phyloP scores from a whole-genome alignment of 495 filamentous ascomycete species.

The Chaetomium cochliodes region DNA sequence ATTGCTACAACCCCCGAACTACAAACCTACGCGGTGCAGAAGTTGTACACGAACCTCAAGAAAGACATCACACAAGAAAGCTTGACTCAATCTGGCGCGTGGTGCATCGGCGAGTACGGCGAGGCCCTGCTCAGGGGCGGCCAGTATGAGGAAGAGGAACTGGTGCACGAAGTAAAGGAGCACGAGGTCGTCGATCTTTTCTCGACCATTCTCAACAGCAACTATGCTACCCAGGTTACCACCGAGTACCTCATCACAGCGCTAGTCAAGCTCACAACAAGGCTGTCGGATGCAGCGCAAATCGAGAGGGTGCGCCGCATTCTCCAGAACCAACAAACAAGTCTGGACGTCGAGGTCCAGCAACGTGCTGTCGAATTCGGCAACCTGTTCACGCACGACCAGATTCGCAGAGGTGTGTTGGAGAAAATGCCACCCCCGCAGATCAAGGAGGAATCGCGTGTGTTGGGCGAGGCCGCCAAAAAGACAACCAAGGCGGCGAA shows the following conservation, averaged over 20 bases:
- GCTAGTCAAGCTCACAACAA: constrained; percentile 90
- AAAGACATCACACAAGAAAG: constrained; percentile 97
- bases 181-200: constrained; percentile 90
- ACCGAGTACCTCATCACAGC: constrained; percentile 95
- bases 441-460: constrained; percentile 88
- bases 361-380: constrained; percentile 93
- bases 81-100: constrained; percentile 88
- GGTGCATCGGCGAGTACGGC: constrained; percentile 97
- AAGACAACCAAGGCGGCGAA: constrained; percentile 74
- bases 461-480: constrained; percentile 81
- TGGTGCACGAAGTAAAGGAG: constrained; percentile 86
- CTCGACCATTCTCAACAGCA: constrained; percentile 86
- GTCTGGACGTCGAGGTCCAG: constrained; percentile 91
- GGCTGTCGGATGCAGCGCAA: constrained; percentile 77
- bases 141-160: constrained; percentile 91
- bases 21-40: constrained; percentile 94
- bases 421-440: constrained; percentile 98
- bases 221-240: constrained; percentile 82
- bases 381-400: constrained; percentile 86
- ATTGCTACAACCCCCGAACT: constrained; percentile 92
- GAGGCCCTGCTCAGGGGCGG: constrained; percentile 84
- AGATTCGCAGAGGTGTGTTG: constrained; percentile 83
- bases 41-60: constrained; percentile 84
- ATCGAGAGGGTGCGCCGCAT: constrained; percentile 80
- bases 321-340: constrained; percentile 69